Conservation (phyloP, 176 grass and related monocot species). For the Triticum urartu region DNA sequence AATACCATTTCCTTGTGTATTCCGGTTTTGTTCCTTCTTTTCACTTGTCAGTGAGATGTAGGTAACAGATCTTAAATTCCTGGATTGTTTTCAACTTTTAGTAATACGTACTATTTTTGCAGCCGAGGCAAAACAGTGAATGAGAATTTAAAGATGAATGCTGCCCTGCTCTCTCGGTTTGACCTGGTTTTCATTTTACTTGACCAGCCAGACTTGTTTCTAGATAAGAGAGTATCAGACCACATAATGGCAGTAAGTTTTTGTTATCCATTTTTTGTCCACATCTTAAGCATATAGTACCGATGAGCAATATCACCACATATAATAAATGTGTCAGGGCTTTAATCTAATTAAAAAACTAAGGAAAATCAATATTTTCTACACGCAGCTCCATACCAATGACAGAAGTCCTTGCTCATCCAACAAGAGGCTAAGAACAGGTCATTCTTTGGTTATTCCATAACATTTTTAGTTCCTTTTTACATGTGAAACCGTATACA, state of each 20-base stretch:
- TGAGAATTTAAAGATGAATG: constrained; percentile 89
- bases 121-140: constrained; percentile 93
- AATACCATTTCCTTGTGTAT: constrained; percentile 8
- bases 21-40: background rate
- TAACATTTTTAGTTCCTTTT: background rate
- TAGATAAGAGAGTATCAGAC: constrained; percentile 87
- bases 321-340: background rate
- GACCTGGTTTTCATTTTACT: constrained; percentile 96
- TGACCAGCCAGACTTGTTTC: constrained; percentile 70
- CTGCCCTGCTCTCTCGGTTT: constrained; percentile 84
- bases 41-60: background rate
- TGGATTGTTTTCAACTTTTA: background rate
- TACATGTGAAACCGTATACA: constrained; percentile 26
- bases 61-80: background rate
- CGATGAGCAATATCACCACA: background rate
- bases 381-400: constrained; percentile 63
- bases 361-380: background rate
- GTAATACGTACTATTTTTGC: constrained; percentile 24
- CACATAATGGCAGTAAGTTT: constrained; percentile 85
- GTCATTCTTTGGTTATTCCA: constrained; percentile 38
- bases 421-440: constrained; percentile 62
- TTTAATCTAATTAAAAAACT: constrained; percentile 18
- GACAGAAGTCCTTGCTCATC: constrained; percentile 24
- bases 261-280: background rate
- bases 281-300: background rate